Evolutionary conservation across 108 stramenopile species (phyloP).

Genomic region (Aurantiochytrium sp.): DNA sequence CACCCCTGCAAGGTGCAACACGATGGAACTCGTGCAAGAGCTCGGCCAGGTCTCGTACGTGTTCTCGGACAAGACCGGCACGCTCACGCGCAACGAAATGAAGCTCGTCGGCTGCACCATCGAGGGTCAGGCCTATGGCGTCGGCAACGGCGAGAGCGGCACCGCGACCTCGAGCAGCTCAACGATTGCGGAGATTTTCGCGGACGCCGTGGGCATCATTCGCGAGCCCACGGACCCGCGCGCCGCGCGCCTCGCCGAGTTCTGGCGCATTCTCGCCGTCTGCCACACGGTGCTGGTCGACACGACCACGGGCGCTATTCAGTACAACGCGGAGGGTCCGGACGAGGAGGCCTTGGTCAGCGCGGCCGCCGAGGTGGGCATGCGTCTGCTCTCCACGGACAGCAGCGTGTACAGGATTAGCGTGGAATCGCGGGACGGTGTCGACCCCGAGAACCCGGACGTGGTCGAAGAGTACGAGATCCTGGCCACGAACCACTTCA

Average conservation of each 20-base stretch:
- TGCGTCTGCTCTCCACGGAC: not conserved
- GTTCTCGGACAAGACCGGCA: conserved; percentile 59
- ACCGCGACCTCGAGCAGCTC: not conserved
- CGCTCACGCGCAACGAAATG: conserved; percentile 60
- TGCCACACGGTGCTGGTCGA: conserved; percentile 51
- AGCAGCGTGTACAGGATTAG: not conserved
- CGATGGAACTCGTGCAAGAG: conserved; percentile 42
- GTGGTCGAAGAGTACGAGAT: not conserved
- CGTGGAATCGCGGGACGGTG: not conserved
- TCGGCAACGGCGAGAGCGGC: not conserved
- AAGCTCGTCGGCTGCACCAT: conserved; percentile 72
- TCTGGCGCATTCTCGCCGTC: conserved; percentile 64
- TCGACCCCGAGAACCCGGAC: not conserved
- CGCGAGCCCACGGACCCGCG: not conserved
- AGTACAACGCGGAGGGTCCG: conserved; percentile 55
- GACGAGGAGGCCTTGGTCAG: conserved; percentile 63
- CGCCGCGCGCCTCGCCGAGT: not conserved
- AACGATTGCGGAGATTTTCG: not conserved
- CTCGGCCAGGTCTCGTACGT: conserved; percentile 40
- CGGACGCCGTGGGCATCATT: not conserved
- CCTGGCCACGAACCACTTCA: conserved; percentile 28
- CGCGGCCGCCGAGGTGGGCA: conserved; percentile 40
- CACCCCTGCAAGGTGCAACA: conserved; percentile 51
- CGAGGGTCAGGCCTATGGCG: conserved; percentile 77
- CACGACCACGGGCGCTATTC: not conserved